Conservation (phyloP, 352 stramenopile genomes). For the Globisporangium okanoganense region DNA sequence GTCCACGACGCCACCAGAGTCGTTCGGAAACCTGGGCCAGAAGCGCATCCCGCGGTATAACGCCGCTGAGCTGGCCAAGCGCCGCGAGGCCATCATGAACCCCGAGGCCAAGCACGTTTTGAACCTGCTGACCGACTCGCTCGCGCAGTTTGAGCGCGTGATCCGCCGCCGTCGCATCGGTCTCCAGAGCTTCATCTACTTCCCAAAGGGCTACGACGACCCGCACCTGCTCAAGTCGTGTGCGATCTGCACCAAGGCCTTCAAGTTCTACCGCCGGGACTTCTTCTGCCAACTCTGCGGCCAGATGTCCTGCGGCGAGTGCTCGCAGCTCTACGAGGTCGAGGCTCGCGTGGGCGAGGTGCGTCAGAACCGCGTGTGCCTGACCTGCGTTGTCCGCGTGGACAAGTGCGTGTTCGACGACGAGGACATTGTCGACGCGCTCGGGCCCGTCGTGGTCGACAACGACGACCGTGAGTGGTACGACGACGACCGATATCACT, state of each 20-base stretch:
- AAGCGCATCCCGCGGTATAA: conserved; percentile 10
- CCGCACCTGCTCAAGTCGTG: conserved; percentile 29
- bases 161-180: conserved; percentile 61
- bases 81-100: conserved; percentile 42
- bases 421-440: conserved; percentile 34
- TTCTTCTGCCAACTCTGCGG: conserved; percentile 55
- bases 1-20: conserved; percentile 25
- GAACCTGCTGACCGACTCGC: conserved; percentile 39
- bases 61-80: conserved; percentile 26
- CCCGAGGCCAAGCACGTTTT: conserved; percentile 40
- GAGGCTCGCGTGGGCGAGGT: conserved; percentile 33
- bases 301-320: conserved; percentile 38
- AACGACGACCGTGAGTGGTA: conserved; percentile 39
- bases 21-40: conserved; percentile 29
- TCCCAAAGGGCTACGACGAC: conserved; percentile 34
- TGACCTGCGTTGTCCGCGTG: conserved; percentile 38
- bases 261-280: conserved; percentile 42
- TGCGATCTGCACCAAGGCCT: conserved; percentile 37
- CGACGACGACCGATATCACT: conserved; percentile 15
- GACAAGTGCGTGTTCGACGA: conserved; percentile 46
- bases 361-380: conserved; percentile 36
- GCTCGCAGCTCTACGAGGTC: conserved; percentile 39
- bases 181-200: conserved; percentile 67
- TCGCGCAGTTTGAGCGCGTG: conserved; percentile 48
- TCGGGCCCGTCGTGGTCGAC: conserved; percentile 41